These are phyloP conservation scores for Breynia disticha DNA, from an alignment of 441 rosid species.

Conservation along the genomic window DNA sequence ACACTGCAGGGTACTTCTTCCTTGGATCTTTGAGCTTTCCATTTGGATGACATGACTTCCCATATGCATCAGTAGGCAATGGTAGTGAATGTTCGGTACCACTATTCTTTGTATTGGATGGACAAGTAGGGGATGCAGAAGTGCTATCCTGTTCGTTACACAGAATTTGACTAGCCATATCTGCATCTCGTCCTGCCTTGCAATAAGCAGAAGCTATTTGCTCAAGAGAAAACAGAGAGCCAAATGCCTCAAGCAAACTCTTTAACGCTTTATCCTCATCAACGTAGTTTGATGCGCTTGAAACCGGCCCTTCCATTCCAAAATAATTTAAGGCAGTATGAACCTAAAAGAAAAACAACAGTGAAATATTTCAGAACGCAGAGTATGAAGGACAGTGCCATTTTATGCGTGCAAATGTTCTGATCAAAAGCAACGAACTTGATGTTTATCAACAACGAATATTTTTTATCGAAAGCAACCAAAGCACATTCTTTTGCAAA, in stretches of 20 bases:
- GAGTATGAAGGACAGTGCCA: too few species aligned
- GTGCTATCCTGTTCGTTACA: constrained; percentile 21
- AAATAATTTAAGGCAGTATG: constrained; percentile 5
- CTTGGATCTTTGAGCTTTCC: constrained; percentile 26
- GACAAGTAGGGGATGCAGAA: constrained; percentile 10
- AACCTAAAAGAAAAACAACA: not conserved
- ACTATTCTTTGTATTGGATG: constrained; percentile 11
- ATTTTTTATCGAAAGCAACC: too few species aligned
- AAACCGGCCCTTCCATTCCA: constrained; percentile 36
- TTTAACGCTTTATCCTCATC: constrained; percentile 34
- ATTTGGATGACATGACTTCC: constrained; percentile 12
- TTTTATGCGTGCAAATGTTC: too few species aligned
- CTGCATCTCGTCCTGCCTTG: constrained; percentile 26
- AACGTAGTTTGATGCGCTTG: constrained; percentile 13
- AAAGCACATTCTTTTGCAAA: too few species aligned
- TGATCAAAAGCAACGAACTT: too few species aligned
- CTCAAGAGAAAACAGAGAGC: constrained; percentile 30
- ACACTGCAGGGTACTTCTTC: constrained; percentile 34
- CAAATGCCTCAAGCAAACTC: constrained; percentile 39
- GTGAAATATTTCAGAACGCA: too few species aligned
- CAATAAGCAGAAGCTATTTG: constrained; percentile 42
- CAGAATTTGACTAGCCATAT: constrained; percentile 33
- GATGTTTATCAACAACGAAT: not conserved
- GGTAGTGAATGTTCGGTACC: constrained; percentile 13
- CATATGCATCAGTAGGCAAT: constrained; percentile 10